Percentiles rank a stretch among this genome's conserved stretches.
These are phyloP conservation scores for Stagonosporopsis cucurbitacearum DNA, from an alignment of 2,329 filamentous ascomycete genomes.

Conservation along the genomic window DNA sequence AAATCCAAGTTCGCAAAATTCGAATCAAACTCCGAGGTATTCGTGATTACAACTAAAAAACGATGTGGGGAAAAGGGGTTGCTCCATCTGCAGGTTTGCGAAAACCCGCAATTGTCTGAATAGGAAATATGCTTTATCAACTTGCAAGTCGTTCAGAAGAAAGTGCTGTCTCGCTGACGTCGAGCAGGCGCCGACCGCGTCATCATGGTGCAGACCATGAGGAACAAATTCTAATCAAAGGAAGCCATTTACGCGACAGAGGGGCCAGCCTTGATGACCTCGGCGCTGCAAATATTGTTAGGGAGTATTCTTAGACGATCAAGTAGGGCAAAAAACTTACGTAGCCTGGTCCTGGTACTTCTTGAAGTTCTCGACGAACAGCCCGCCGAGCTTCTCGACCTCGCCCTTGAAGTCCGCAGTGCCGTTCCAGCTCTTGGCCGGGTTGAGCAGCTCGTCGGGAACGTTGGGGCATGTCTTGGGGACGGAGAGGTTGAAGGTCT, in stretches of 20 bases:
- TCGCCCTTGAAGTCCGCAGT: constrained; percentile 82
- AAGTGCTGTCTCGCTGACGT: constrained; percentile 19
- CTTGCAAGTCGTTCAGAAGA: background rate
- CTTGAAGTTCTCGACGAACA: constrained; percentile 98
- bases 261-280: background rate
- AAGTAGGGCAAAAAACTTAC: background rate
- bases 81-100: constrained; percentile 18
- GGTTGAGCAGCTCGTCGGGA: constrained; percentile 91
- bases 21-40: constrained; percentile 13
- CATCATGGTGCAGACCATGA: too few relatives aligned
- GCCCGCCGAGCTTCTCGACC: constrained; percentile 84
- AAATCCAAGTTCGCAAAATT: background rate
- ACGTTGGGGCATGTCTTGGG: constrained; percentile 90
- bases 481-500: constrained; percentile 95
- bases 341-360: constrained; percentile 71
- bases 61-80: background rate
- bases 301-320: too few relatives aligned
- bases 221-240: too few relatives aligned
- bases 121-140: constrained; percentile 2
- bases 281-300: too few relatives aligned
- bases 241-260: background rate
- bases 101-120: constrained; percentile 24
- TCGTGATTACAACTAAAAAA: constrained; percentile 5
- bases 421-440: constrained; percentile 88
- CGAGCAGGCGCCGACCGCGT: background rate